Conservation (phyloP, 2,329 filamentous ascomycete species). For the Sporothrix humicola region DNA sequence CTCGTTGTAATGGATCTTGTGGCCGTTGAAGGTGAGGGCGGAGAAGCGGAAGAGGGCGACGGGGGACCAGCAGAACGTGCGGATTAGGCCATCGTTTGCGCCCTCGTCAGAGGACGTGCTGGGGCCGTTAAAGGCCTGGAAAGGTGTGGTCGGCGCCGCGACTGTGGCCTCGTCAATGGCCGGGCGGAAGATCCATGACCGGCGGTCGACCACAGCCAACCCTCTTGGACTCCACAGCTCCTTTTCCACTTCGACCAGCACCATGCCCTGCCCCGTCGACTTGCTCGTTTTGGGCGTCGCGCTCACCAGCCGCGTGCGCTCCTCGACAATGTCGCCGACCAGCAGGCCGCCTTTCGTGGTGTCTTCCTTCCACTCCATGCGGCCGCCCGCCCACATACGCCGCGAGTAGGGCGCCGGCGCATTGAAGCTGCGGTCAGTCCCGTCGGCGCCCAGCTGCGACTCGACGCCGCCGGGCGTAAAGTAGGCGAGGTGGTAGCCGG, state of each 20-base stretch:
- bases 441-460: constrained; percentile 61
- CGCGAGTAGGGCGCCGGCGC: constrained; percentile 64
- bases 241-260: constrained; percentile 69
- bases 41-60: constrained; percentile 77
- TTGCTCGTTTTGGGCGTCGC: constrained; percentile 61
- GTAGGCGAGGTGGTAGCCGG: constrained; percentile 67
- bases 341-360: not conserved
- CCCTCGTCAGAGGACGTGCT: not conserved
- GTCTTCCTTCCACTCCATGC: constrained; percentile 55
- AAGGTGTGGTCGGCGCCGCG: not conserved
- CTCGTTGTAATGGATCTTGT: constrained; percentile 81
- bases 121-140: not conserved
- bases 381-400: constrained; percentile 71
- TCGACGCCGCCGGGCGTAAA: constrained; percentile 65
- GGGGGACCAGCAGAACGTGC: constrained; percentile 49
- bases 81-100: not conserved
- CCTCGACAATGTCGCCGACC: constrained; percentile 14
- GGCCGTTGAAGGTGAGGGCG: constrained; percentile 83
- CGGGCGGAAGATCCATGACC: constrained; percentile 57
- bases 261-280: constrained; percentile 62
- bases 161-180: constrained; percentile 35
- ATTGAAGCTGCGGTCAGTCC: constrained; percentile 66
- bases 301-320: constrained; percentile 49
- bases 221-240: constrained; percentile 59
- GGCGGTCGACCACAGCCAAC: constrained; percentile 59